These are phyloP conservation scores for Fraxinus velutina DNA, from an alignment of 305 asterid species.

Conservation along the genomic window DNA sequence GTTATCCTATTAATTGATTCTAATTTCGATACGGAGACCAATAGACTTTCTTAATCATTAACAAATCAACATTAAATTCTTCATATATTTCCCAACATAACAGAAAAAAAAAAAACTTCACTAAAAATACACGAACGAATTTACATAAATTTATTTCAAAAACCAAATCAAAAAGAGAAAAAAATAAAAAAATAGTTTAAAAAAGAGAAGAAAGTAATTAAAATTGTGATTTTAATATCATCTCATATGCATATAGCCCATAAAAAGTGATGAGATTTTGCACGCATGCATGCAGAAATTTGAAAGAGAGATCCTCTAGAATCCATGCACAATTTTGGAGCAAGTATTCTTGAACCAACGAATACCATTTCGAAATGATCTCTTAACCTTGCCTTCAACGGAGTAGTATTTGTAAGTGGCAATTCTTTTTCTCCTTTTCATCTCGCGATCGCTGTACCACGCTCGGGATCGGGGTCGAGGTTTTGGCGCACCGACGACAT, in stretches of 20 bases:
- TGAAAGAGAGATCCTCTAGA: not conserved
- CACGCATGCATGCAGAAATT: not conserved
- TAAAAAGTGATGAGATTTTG: not conserved
- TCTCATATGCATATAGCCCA: not conserved
- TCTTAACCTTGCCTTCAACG: slow-evolving; percentile 62
- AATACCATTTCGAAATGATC: slow-evolving; percentile 38
- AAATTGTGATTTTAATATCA: not conserved
- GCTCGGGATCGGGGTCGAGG: not conserved
- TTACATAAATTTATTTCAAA: not conserved
- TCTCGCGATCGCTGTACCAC: slow-evolving; percentile 51
- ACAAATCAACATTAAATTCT: not conserved
- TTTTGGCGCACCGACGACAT: not conserved
- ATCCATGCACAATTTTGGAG: slow-evolving; percentile 45
- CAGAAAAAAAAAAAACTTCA: not conserved
- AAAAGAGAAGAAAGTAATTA: not conserved
- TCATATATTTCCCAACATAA: not conserved
- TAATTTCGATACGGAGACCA: not conserved
- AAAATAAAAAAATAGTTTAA: not conserved
- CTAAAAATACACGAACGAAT: not conserved
- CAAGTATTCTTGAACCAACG: slow-evolving; percentile 62
- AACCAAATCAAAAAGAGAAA: not conserved
- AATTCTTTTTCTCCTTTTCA: slow-evolving; percentile 56
- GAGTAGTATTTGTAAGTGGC: slow-evolving; percentile 58
- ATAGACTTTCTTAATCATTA: not conserved
- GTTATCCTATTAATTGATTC: not conserved